Base-by-base conservation (phyloP, 192 early-diverging fungal genomes). In the Thamnidium elegans region DNA sequence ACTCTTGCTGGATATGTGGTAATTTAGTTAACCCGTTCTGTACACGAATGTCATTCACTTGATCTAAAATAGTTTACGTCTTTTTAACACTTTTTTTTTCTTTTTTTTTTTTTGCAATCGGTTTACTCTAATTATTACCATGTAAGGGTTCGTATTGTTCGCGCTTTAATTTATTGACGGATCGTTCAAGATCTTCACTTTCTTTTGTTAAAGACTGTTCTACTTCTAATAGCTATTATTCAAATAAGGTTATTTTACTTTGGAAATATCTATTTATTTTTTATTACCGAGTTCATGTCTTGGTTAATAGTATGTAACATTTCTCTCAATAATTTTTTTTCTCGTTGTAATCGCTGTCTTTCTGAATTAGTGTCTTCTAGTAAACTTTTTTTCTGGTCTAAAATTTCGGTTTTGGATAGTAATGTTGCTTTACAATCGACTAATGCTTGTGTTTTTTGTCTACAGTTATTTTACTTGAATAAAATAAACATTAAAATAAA, bases 1-100 rank as follows among this genome's bases (percentile, higher is more conserved):
- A 46, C 26, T 76, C 74, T 31, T 76, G 69, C 43, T 76, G 69
- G 10, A 76, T 46, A 62, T 71, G 61, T 2, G 74, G 69, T 44
- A 76, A 43, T 54, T 54, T 55, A 15, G 54, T 17, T 30, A 76
- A 36, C 8, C 74, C 74, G 19, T 60, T 61, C 13, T 51, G 43
- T 44, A 15, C 36, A 14, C 74, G 58, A 15, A 71, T 26, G 26
- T 47, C 30, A 53, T 76, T 71, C 3, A 76, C 70, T 30, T 72
- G 44, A 6, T 71, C 74, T 76, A 64, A 39, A 9, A 15, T 39
- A 15, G 0, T 20, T 19, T 9, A 48, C n/a, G 20, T 17, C 17
- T 48, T 2, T 34, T 15, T 32, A 4, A 58, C 15, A 15, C 20
- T 39, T 5, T 8, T 65, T 4, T 2, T 36, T 36, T 36, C 7